Evolutionary conservation across 176 grass and related monocot genomes (phyloP), one percentile per base, ranked within the genome.

Genomic region (Hordeum marinum): DNA sequence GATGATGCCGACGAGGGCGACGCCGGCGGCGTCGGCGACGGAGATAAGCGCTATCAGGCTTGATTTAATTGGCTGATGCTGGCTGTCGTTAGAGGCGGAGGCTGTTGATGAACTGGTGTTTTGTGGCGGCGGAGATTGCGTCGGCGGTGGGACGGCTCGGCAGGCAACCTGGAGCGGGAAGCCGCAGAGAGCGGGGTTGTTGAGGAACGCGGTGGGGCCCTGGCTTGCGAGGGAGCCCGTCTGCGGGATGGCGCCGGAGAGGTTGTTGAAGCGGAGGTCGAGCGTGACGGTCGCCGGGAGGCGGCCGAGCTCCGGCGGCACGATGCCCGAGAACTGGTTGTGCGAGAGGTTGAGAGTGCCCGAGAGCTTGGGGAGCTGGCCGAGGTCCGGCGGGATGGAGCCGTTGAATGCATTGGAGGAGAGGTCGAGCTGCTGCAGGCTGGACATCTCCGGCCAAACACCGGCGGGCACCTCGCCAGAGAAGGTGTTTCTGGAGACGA

Each of bases 81-180:
- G 72, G 40, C 25, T 9, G 71, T 63, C 75, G 7, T 12, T 42
- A 11, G 11, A 64, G 65, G 59, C 9, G 80, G 59, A 17, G 21
- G 60, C 70, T 14, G 54, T 8, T 31, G 57, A 11, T 10, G 58
- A 54, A 0, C 34, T 77, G 21, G 83, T 86, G 1, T 63, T 85
- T 9, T 20, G 69, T 18, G 70, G 87, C 62, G 64, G 36, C 5
- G 82, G 79, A 0, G 76, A 74, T 39, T 39, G 45, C 27, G 94
- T 54, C 3, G 90, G 86, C 76, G 86, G 80, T n/a, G 88, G 75
- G 34, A 85, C 88, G 35, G 79, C 87, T 29, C 86, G 85, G 97
- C 97, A 99, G n/a, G 93, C 85, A 31, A 99, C 87, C 71, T 92
- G 94, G 59, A 99, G 97, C 21, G 97, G 96, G 86, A 91, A 99